Percentiles rank a stretch among this genome's conserved stretches.
These are phyloP conservation scores for Skeletonema potamos DNA, from an alignment of 108 stramenopile species.

Conservation along the genomic window DNA sequence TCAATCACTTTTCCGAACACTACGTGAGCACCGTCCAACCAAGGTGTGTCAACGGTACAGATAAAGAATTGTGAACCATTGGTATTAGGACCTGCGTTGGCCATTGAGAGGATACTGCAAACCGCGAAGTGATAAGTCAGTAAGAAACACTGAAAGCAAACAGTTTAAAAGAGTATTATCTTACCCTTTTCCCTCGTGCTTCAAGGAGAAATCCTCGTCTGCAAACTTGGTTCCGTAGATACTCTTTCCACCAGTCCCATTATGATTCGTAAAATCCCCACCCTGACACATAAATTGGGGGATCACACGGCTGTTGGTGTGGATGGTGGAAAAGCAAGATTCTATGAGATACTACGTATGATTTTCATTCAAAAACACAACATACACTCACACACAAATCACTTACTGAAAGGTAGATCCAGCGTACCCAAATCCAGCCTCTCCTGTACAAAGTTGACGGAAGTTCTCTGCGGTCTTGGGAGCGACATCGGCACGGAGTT, in stretches of 20 bases:
- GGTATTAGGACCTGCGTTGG: constrained; percentile 87
- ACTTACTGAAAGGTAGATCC: constrained; percentile 80
- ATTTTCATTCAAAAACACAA: neutral
- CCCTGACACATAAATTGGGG: constrained; percentile 74
- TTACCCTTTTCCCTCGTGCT: constrained; percentile 78
- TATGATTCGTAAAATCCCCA: constrained; percentile 94
- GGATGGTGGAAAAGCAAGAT: neutral
- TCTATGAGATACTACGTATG: neutral
- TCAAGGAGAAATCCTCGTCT: constrained; percentile 96
- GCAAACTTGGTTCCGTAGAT: constrained; percentile 69
- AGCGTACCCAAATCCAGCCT: constrained; percentile 92
- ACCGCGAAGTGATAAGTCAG: neutral
- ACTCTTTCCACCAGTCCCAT: constrained; percentile 91
- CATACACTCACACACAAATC: constrained; percentile 30
- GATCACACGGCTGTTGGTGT: constrained; percentile 30
- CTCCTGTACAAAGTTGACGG: constrained; percentile 96
- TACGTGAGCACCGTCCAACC: constrained; percentile 90
- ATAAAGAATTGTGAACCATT: constrained; percentile 87
- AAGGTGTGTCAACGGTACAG: constrained; percentile 91
- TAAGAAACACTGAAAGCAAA: neutral
- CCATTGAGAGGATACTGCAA: constrained; percentile 66
- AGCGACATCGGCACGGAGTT: constrained; percentile 92
- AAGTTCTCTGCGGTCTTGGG: constrained; percentile 97
- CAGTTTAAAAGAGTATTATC: constrained; percentile 13
- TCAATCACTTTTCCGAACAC: constrained; percentile 87